Conservation (phyloP, 108 stramenopile genomes). For the Cyclostephanos invisitatus region DNA sequence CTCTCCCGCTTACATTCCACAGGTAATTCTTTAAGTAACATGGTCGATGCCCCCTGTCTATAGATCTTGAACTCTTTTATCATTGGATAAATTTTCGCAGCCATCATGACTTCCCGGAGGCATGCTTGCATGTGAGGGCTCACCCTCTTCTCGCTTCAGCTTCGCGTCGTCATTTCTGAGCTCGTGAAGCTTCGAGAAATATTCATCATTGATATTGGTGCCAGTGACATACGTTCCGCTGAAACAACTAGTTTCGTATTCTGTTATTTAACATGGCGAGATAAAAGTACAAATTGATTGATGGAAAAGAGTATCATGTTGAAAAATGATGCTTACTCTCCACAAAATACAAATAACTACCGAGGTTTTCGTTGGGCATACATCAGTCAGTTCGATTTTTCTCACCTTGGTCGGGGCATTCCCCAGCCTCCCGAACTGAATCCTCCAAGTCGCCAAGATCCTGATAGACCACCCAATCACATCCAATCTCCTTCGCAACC, state of each 20-base stretch:
- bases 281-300: neutral
- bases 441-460: constrained; percentile 62
- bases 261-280: constrained; percentile 14
- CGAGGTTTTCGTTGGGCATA: neutral
- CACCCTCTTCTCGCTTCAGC: constrained; percentile 33
- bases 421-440: constrained; percentile 55
- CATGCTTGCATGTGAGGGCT: constrained; percentile 11
- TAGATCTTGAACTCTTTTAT: constrained; percentile 42
- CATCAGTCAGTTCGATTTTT: neutral
- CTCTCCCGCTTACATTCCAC: neutral
- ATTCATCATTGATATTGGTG: constrained; percentile 71
- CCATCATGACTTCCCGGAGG: constrained; percentile 71
- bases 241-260: constrained; percentile 96
- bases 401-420: constrained; percentile 28
- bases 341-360: neutral
- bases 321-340: no score
- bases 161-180: constrained; percentile 81
- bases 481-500: constrained; percentile 87
- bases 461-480: constrained; percentile 90
- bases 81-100: constrained; percentile 77
- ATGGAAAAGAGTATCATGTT: neutral
- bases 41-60: neutral
- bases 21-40: neutral
- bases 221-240: constrained; percentile 94
- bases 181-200: constrained; percentile 77